phyloP scores from a whole-genome alignment of 2,329 filamentous ascomycete species.

The Fusarium sublunatum region DNA sequence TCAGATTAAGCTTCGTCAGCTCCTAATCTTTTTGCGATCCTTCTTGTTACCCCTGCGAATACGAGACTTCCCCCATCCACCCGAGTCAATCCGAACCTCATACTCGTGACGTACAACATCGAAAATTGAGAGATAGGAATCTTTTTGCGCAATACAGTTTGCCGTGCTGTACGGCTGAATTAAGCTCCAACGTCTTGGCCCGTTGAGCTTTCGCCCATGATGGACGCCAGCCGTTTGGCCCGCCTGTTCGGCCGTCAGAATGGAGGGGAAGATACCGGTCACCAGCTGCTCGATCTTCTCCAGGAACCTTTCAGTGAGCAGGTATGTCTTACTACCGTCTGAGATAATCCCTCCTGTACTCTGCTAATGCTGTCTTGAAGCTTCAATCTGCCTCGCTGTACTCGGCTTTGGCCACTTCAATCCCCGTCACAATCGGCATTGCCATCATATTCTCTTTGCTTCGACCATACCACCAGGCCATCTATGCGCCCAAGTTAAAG shows the following conservation, averaged over 20 bases:
- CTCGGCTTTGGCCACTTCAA: constrained; percentile 82
- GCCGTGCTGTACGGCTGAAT: constrained; percentile 3
- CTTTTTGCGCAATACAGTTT: background rate
- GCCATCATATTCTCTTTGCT: constrained; percentile 87
- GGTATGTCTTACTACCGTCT: constrained; percentile 49
- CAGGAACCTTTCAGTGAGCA: constrained; percentile 62
- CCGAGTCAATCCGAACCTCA: constrained; percentile 10
- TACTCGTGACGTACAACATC: constrained; percentile 8
- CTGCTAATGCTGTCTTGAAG: constrained; percentile 36
- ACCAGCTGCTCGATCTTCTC: constrained; percentile 61
- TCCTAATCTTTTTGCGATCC: constrained; percentile 13
- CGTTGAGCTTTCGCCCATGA: constrained; percentile 38
- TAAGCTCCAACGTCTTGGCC: constrained; percentile 39
- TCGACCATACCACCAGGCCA: constrained; percentile 88
- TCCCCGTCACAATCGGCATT: constrained; percentile 79
- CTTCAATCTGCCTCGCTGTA: constrained; percentile 68
- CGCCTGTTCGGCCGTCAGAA: constrained; percentile 26
- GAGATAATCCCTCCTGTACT: background rate
- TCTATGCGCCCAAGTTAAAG: constrained; percentile 94
- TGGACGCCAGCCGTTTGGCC: constrained; percentile 33
- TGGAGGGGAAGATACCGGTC: constrained; percentile 48
- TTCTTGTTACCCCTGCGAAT: constrained; percentile 26
- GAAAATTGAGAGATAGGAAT: background rate
- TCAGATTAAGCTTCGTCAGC: constrained; percentile 15
- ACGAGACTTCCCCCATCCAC: constrained; percentile 22